Percentiles rank a stretch among this genome's conserved stretches.
Conservation (phyloP, 2,329 filamentous ascomycete species). For the Didymella sp. region DNA sequence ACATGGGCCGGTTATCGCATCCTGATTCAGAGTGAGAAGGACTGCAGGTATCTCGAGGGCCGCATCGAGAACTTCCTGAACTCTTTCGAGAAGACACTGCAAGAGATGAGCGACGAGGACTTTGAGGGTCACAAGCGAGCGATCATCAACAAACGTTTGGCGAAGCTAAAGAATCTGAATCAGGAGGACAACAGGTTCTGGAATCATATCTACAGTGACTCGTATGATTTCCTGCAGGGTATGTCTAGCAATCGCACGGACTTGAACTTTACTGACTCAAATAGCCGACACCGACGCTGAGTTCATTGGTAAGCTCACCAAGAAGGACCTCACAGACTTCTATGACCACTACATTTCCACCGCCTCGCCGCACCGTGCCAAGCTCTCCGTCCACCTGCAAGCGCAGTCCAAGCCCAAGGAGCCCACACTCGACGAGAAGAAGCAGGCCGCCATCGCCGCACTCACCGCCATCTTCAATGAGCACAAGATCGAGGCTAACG, state of each 20-base stretch:
- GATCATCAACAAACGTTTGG: conserved; percentile 82
- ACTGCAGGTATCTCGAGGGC: conserved; percentile 81
- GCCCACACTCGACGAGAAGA: conserved; percentile 53
- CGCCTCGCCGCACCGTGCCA: conserved; percentile 74
- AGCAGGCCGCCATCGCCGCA: conserved; percentile 44
- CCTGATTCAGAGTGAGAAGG: conserved; percentile 90
- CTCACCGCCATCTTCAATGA: conserved; percentile 55
- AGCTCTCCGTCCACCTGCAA: conserved; percentile 81
- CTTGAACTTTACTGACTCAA: conserved; percentile 11
- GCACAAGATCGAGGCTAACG: conserved; percentile 55
- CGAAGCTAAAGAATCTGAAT: conserved; percentile 90
- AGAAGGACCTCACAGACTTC: conserved; percentile 80
- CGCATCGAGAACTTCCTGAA: conserved; percentile 86
- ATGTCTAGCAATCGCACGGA: conserved; percentile 46
- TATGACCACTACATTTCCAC: conserved; percentile 79
- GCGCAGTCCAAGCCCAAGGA: conserved; percentile 67
- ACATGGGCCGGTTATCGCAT: conserved; percentile 82
- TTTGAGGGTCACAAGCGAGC: conserved; percentile 93
- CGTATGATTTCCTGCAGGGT: conserved; percentile 89
- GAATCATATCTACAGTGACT: conserved; percentile 83
- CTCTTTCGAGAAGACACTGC: conserved; percentile 69
- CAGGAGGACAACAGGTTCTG: conserved; percentile 85
- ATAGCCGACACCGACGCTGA: conserved; percentile 78
- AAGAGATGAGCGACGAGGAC: conserved; percentile 78
- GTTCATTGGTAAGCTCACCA: conserved; percentile 75